A percentile compares a stretch with the other conserved stretches of the same genome.
Evolutionary conservation across 768 basidiomycete species (phyloP).

Genomic region (Chiua virens): DNA sequence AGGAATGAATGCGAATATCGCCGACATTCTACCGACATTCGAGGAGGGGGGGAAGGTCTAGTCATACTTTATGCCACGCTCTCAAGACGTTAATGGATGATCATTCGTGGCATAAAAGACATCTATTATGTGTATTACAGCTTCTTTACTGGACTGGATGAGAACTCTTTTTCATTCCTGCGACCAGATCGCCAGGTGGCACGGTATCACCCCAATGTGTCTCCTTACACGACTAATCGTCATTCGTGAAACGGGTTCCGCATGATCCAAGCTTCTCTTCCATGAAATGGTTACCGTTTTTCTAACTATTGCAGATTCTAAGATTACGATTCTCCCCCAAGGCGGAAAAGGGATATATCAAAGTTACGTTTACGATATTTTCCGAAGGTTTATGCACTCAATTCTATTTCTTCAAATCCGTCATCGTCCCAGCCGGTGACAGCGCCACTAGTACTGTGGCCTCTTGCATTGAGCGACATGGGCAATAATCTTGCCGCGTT

Average conservation of each 20-base stretch:
- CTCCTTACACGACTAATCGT: too few relatives aligned
- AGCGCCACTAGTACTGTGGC: too few relatives aligned
- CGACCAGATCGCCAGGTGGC: not conserved
- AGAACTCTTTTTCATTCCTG: conserved; percentile 1
- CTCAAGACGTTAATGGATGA: conserved; percentile 9
- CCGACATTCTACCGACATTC: not conserved
- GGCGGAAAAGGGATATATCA: too few relatives aligned
- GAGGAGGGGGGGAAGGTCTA: conserved; percentile 13
- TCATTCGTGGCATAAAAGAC: conserved; percentile 6
- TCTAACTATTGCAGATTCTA: too few relatives aligned
- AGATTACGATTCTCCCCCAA: too few relatives aligned
- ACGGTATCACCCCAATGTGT: too few relatives aligned
- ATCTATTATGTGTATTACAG: conserved; percentile 6
- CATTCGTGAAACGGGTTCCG: not conserved
- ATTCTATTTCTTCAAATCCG: not conserved
- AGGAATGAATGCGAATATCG: conserved; percentile 47
- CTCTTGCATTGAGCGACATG: too few relatives aligned
- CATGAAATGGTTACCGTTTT: not conserved
- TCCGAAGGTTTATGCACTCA: not conserved
- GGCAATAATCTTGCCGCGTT: too few relatives aligned
- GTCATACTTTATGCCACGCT: conserved; percentile 2
- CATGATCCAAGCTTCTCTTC: not conserved
- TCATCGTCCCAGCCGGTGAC: too few relatives aligned
- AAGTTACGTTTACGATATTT: not conserved
- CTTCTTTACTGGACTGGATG: conserved; percentile 12